These are phyloP conservation scores for Sarocladiaceae sp. DNA, from an alignment of 2,329 filamentous ascomycete species.

Conservation along the genomic window DNA sequence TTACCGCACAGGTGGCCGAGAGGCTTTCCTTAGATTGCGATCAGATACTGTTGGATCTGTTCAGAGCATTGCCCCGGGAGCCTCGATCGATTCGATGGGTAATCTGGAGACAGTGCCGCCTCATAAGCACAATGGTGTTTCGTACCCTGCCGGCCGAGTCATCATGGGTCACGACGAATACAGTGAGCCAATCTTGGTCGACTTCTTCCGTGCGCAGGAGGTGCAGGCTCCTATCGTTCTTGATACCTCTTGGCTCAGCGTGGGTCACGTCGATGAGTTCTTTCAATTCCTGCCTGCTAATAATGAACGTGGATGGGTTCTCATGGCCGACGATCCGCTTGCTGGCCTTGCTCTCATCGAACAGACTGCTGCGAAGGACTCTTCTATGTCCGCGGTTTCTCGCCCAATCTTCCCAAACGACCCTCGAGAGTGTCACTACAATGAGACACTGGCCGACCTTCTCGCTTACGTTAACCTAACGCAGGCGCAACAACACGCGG, in stretches of 20 bases:
- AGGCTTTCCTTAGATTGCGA: constrained; percentile 26
- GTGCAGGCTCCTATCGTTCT: constrained; percentile 28
- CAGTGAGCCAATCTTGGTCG: constrained; percentile 15
- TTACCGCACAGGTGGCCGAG: constrained; percentile 20
- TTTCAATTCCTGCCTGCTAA: constrained; percentile 22
- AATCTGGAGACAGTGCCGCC: constrained; percentile 35
- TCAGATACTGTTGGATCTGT: constrained; percentile 24
- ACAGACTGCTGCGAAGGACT: constrained; percentile 14
- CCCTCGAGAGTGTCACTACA: constrained; percentile 11
- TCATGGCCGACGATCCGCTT: constrained; percentile 18
- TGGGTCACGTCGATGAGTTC: constrained; percentile 24
- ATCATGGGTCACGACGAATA: constrained; percentile 15
- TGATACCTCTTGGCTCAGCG: constrained; percentile 20
- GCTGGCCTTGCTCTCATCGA: constrained; percentile 16
- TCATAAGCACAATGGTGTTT: constrained; percentile 15
- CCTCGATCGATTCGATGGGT: constrained; percentile 18
- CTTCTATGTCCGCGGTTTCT: constrained; percentile 13
- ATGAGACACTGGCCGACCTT: constrained; percentile 23
- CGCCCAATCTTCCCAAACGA: constrained; percentile 11
- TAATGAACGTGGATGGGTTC: constrained; percentile 19
- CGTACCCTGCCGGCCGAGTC: constrained; percentile 17
- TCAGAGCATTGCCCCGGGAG: constrained; percentile 16
- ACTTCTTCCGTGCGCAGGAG: constrained; percentile 27
- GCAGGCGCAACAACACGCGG: constrained; percentile 11
- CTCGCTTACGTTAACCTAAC: constrained; percentile 14